phyloP scores from a whole-genome alignment of 768 basidiomycete genomes.

The Trametopsis cervina region DNA sequence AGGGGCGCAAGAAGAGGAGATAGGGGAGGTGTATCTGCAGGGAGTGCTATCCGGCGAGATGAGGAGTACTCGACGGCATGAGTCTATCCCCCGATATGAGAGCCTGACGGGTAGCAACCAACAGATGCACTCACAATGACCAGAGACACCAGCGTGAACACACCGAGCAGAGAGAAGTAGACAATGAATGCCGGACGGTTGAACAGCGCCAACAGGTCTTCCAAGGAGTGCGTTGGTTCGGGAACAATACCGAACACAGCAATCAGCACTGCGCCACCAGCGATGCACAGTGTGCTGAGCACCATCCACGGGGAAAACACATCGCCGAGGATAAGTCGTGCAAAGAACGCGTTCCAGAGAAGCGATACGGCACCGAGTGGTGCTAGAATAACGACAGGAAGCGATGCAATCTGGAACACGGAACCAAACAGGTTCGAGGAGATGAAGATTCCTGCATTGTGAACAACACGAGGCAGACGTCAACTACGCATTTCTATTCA shows the following conservation, averaged over 20 bases:
- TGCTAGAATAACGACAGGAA: slow-evolving; percentile 92
- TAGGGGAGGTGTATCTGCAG: slow-evolving; percentile 27
- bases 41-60: slow-evolving; percentile 27
- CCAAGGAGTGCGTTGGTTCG: slow-evolving; percentile 78
- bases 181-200: slow-evolving; percentile 67
- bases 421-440: slow-evolving; percentile 85
- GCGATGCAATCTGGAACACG: slow-evolving; percentile 85
- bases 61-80: slow-evolving; percentile 66
- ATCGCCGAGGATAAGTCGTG: slow-evolving; percentile 77
- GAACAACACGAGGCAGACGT: slow-evolving; percentile 5
- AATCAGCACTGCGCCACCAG: slow-evolving; percentile 82
- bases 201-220: slow-evolving; percentile 77
- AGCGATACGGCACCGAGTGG: slow-evolving; percentile 90
- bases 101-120: not conserved
- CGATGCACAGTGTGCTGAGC: slow-evolving; percentile 82
- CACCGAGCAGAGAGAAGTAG: slow-evolving; percentile 72
- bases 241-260: slow-evolving; percentile 90
- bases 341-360: slow-evolving; percentile 93
- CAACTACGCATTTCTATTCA: slow-evolving; percentile 3
- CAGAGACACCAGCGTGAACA: slow-evolving; percentile 52
- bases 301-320: slow-evolving; percentile 80
- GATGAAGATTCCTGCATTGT: slow-evolving; percentile 57
- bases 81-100: slow-evolving; percentile 49
- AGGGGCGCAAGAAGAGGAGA: slow-evolving; percentile 31
- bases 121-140: slow-evolving; percentile 41